Percentiles rank a stretch among this genome's conserved stretches.
phyloP scores from a whole-genome alignment of 129 eudicot species.

The Escallonia rubra region DNA sequence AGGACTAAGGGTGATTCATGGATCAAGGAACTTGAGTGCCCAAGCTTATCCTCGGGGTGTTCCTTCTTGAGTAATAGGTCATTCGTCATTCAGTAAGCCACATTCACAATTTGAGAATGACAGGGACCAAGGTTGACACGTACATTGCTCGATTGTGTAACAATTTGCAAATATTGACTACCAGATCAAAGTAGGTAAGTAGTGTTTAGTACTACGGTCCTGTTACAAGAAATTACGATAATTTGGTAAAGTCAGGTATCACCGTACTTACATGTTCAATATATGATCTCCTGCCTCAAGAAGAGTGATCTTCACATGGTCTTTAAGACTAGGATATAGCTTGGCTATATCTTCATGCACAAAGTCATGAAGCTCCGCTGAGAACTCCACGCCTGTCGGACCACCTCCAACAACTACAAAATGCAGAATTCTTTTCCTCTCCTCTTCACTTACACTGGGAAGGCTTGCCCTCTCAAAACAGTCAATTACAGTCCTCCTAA shows the following conservation, averaged over 20 bases:
- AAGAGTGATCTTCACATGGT: conserved; percentile 54
- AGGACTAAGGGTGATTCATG: too few species aligned
- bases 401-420: conserved; percentile 93
- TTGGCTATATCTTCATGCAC: conserved; percentile 52
- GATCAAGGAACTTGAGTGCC: too few species aligned
- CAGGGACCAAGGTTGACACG: too few species aligned
- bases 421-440: conserved; percentile 64
- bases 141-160: too few species aligned
- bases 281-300: conserved; percentile 76
- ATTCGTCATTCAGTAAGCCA: too few species aligned
- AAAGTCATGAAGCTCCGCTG: conserved; percentile 84
- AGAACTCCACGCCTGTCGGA: conserved; percentile 83
- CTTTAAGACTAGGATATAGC: conserved; percentile 50
- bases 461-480: conserved; percentile 81
- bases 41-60: too few species aligned
- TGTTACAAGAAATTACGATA: too few species aligned
- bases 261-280: conserved; percentile 54
- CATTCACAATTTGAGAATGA: too few species aligned
- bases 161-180: too few species aligned
- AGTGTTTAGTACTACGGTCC: too few species aligned
- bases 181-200: too few species aligned
- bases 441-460: conserved; percentile 61
- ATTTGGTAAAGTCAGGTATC: neutral
- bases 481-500: conserved; percentile 62
- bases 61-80: too few species aligned